Evolutionary conservation across 2,329 filamentous ascomycete genomes (phyloP).

Genomic region (Intubia oerlemansii): DNA sequence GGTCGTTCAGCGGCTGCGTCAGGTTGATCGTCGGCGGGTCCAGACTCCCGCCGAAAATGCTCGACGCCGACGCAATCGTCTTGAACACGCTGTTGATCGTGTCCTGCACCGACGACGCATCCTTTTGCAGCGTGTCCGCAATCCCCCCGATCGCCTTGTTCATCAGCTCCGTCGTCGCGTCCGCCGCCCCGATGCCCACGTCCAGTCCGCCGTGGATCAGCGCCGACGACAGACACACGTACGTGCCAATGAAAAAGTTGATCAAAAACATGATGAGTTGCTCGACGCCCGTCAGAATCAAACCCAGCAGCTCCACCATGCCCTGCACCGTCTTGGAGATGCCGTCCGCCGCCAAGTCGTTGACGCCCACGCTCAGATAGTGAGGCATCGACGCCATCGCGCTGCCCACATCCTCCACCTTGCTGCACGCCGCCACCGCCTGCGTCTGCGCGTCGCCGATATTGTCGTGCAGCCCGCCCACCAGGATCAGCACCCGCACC

Average conservation of each 20-base stretch:
- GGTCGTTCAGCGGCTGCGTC: conserved; percentile 36
- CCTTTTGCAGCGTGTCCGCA: conserved; percentile 32
- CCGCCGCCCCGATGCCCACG: conserved; percentile 27
- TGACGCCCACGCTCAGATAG: conserved; percentile 77
- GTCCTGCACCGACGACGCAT: conserved; percentile 17
- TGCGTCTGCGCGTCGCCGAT: conserved; percentile 56
- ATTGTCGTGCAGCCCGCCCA: conserved; percentile 49
- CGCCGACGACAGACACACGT: conserved; percentile 72
- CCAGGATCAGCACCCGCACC: conserved; percentile 56
- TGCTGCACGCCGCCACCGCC: conserved; percentile 73
- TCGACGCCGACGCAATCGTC: conserved; percentile 28
- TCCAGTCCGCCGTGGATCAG: conserved; percentile 62
- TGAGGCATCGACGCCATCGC: conserved; percentile 97
- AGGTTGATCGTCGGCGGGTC: conserved; percentile 36
- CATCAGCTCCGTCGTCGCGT: conserved; percentile 22
- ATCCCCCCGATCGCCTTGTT: conserved; percentile 29
- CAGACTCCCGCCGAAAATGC: conserved; percentile 19
- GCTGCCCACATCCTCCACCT: conserved; percentile 82
- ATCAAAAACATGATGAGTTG: conserved; percentile 81
- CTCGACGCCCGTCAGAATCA: conserved; percentile 67
- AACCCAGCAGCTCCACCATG: conserved; percentile 55
- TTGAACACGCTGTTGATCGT: conserved; percentile 35
- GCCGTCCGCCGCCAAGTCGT: conserved; percentile 59
- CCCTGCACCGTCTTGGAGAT: conserved; percentile 65
- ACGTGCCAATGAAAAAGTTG: conserved; percentile 76